phyloP scores from a whole-genome alignment of 768 basidiomycete genomes.

The Hericium rajendrae region DNA sequence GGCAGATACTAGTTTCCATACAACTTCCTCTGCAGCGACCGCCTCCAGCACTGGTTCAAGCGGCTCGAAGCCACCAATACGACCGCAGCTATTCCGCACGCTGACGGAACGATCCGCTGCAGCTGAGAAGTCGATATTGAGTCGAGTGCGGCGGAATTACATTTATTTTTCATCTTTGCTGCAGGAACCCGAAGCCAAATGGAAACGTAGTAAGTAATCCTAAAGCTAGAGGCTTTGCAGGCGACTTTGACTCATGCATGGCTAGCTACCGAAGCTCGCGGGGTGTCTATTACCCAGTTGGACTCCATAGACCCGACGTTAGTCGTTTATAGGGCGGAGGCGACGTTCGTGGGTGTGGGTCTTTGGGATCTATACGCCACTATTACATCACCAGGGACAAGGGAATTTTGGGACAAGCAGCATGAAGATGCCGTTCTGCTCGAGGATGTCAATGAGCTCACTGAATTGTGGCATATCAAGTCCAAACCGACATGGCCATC shows the following conservation, averaged over 20 bases:
- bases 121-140: conserved; percentile 75
- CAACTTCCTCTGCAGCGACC: conserved; percentile 47
- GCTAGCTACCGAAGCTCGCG: conserved; percentile 71
- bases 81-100: conserved; percentile 26
- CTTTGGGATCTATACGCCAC: conserved; percentile 92
- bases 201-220: conserved; percentile 66
- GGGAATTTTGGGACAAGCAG: conserved; percentile 80
- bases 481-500: conserved; percentile 91
- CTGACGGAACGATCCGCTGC: conserved; percentile 42
- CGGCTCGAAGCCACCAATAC: conserved; percentile 16
- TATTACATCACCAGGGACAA: conserved; percentile 78
- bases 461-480: conserved; percentile 90
- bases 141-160: conserved; percentile 84
- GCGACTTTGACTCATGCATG: not conserved
- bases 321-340: conserved; percentile 93
- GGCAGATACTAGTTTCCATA: conserved; percentile 58
- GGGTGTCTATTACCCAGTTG: conserved; percentile 90
- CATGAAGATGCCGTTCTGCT: conserved; percentile 80
- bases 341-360: conserved; percentile 91
- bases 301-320: conserved; percentile 96
- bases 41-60: conserved; percentile 18
- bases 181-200: conserved; percentile 97
- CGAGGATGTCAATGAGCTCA: conserved; percentile 85
- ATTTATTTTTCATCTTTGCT: conserved; percentile 96
- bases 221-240: not conserved